Evolutionary conservation across 805 yeast genomes (phyloP), one percentile per base, ranked within the genome.

Genomic region (Saccharomycopsis guyanensis): DNA sequence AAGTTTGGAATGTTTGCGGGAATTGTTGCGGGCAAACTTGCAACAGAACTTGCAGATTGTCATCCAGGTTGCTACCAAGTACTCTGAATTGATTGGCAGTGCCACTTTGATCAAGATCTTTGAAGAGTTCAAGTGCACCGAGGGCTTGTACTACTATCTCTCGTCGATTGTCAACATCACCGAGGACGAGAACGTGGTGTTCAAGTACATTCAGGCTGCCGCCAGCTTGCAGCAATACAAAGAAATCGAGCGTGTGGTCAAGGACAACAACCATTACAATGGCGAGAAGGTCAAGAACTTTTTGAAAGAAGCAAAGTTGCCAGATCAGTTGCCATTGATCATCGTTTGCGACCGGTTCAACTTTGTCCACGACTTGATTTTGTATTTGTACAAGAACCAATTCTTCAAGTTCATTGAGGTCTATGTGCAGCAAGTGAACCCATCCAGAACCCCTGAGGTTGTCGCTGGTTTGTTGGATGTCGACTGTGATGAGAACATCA

Each of bases 221-320:
- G 86, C 96, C 35, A 80, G 78, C 60, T 73, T 87, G 62, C 89
- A 89, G 51, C 97, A 93, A 70, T 73, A 75, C 63, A 84, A 85
- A 59, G 99, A 93, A 69, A 87, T 93, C 59, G 98, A 93, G 71
- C 80, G 99, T 65, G 78, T 93, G 52, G 96, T 88, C 43, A 82
- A 93, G 65, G 96, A 88, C 62, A 93, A 93, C 72, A 85, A 78
- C 55, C 91, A 87, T 49, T 93, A 91, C 67, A 91, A 88, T 62
- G 94, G 97, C 50, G 98, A 93, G 65, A 89, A 89, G 68, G 97
- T 93, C 50, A 93, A 93, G 73, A 93, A 93, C 70, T 94, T 86
- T 68, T 75, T 93, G 69, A 93, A 93, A 68, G 98, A 93, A 64
- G 87, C 91, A 52, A 80, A 85, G 60, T 74, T 93, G 54, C 89